These are phyloP conservation scores for Abelmoschus esculentus DNA, from an alignment of 345 rosid genomes.

Conservation along the genomic window DNA sequence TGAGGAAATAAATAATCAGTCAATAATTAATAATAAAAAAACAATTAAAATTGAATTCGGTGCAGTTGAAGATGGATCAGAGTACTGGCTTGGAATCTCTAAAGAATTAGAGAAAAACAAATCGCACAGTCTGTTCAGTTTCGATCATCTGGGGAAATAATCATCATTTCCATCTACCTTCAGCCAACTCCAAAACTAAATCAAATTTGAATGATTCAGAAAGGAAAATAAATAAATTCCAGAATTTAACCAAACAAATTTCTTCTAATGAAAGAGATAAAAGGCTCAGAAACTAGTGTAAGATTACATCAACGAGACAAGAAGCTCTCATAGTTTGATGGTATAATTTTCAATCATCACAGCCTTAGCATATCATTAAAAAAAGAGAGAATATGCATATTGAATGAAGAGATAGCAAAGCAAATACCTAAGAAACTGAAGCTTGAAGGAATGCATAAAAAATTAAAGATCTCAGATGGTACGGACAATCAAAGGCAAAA, in stretches of 20 bases:
- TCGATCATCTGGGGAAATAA: constrained; percentile 14
- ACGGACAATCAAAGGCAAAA: not conserved
- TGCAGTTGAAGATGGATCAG: too few species aligned
- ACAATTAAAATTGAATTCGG: too few species aligned
- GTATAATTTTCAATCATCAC: constrained; percentile 2
- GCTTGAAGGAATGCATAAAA: constrained; percentile 3
- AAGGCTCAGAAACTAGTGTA: not conserved
- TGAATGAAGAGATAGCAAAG: not conserved
- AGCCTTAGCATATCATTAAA: not conserved
- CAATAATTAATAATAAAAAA: too few species aligned
- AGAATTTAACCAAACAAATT: too few species aligned
- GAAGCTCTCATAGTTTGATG: constrained; percentile 6
- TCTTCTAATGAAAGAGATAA: too few species aligned
- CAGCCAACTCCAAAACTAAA: not conserved
- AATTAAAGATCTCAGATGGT: not conserved
- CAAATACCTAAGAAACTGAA: constrained; percentile 22
- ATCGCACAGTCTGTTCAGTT: too few species aligned
- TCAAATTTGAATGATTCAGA: too few species aligned
- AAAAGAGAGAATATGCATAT: too few species aligned
- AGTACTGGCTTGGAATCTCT: too few species aligned
- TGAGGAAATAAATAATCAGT: too few species aligned
- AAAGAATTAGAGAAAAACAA: too few species aligned
- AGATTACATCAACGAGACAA: not conserved
- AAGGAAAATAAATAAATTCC: too few species aligned
- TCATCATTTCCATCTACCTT: constrained; percentile 1